Base-by-base conservation (phyloP, 2,329 filamentous ascomycete genomes). In the Dothiorella sarmentorum region DNA sequence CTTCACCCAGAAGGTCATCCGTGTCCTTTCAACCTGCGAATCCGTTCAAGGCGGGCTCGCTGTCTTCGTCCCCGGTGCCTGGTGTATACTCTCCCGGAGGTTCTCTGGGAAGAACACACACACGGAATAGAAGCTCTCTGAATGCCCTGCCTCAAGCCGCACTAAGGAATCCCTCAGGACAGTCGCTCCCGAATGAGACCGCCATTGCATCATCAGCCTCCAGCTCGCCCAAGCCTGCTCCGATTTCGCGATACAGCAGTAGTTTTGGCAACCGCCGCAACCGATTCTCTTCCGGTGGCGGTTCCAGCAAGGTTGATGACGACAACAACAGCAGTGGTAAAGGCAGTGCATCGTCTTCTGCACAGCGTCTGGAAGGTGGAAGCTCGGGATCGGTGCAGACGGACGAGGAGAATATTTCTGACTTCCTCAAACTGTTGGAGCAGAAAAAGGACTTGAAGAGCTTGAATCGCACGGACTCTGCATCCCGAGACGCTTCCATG, bases 371-470 rank as follows among this genome's bases (percentile, higher is more conserved):
- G n/a, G 81, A 82, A 24, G 87, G 84, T 9, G 57, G 47, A 13
- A 85, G 81, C 68, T 82, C 79, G 2, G 86, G 84, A 27, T 87
- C 69, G 79, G 86, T 80, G 79, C 89, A 68, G 79, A 89, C 87
- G 0, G 93, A 97, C 65, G 91, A 96, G 67, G 90, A 96, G 66
- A 92, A 94, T 63, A 96, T 99, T 38, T 91, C 90, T 0, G 91
- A 95, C 55, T 99, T 97, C 66, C 76, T 99, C 61, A 95, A 95
- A 67, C 82, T 91, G 62, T 80, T 99, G 6, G 93, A 97, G 61
- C 87, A 85, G 66, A 90, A 90, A 70, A 96, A 92, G 73, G 93
- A 91, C n/a, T 74, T 94, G 24, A 86, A 85, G 71, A 90, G 87
- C 71, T 89, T 97, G 59, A 86, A 91, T 45, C 80, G 84, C 15